These are phyloP conservation scores for Trichoderma koningii DNA, from an alignment of 2,329 filamentous ascomycete genomes.

Conservation along the genomic window DNA sequence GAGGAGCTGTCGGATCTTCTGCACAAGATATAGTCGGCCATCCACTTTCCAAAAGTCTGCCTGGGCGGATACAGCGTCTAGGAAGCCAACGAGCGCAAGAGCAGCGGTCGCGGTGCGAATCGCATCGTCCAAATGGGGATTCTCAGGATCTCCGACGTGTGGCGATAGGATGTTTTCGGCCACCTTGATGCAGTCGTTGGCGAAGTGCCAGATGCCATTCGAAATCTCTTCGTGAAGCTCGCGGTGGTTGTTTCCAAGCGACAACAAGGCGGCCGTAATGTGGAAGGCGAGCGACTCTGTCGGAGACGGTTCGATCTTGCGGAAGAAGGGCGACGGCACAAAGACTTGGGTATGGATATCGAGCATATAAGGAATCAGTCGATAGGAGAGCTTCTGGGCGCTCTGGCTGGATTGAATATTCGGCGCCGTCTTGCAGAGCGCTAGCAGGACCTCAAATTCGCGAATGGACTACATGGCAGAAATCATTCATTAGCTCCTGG, in stretches of 20 bases:
- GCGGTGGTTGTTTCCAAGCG: conserved; percentile 72
- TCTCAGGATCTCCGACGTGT: conserved; percentile 57
- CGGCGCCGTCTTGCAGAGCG: conserved; percentile 87
- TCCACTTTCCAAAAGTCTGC: conserved; percentile 78
- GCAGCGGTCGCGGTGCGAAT: conserved; percentile 73
- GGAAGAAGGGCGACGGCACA: conserved; percentile 77
- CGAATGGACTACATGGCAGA: conserved; percentile 66
- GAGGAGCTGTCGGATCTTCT: conserved; percentile 70
- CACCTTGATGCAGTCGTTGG: conserved; percentile 68
- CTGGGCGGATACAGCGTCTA: conserved; percentile 78
- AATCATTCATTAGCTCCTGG: conserved; percentile 26
- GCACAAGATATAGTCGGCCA: conserved; percentile 72
- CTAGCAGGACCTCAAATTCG: conserved; percentile 89
- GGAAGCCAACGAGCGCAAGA: conserved; percentile 85
- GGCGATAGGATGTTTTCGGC: conserved; percentile 58
- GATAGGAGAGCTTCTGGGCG: conserved; percentile 75
- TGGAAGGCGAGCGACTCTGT: conserved; percentile 81
- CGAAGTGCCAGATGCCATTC: conserved; percentile 68
- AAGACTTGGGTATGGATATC: conserved; percentile 82
- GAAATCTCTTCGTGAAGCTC: conserved; percentile 67
- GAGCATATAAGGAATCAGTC: conserved; percentile 80
- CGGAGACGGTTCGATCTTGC: conserved; percentile 80
- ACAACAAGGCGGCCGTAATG: conserved; percentile 78
- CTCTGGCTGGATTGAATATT: conserved; percentile 69
- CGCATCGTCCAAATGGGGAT: conserved; percentile 65